Evolutionary conservation across 768 basidiomycete genomes (phyloP).

Genomic region (Tulasnella calospora): DNA sequence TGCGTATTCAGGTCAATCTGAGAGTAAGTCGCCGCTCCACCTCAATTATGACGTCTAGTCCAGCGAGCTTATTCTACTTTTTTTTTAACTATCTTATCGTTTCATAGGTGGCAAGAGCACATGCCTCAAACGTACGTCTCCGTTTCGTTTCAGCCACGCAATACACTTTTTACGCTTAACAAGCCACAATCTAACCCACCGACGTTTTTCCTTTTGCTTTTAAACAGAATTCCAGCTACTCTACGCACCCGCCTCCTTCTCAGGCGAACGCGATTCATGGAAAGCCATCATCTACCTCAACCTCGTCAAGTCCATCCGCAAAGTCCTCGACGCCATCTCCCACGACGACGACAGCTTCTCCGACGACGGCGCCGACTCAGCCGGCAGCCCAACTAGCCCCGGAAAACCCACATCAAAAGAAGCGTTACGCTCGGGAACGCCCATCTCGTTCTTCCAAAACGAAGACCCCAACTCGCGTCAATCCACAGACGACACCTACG

Average conservation of each 20-base stretch:
- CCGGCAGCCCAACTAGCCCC: background rate
- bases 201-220: background rate
- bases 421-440: constrained; percentile 52
- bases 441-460: constrained; percentile 39
- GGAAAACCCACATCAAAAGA: constrained; percentile 31
- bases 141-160: background rate
- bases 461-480: background rate
- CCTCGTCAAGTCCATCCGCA: constrained; percentile 59
- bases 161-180: background rate
- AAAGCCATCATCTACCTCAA: constrained; percentile 64
- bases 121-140: constrained; percentile 39
- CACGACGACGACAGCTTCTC: too few species aligned
- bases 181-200: background rate
- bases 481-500: constrained; percentile 17
- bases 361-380: background rate
- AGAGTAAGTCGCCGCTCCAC: constrained; percentile 17
- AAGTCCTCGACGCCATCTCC: constrained; percentile 45
- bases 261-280: constrained; percentile 55
- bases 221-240: constrained; percentile 53
- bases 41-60: background rate
- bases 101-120: constrained; percentile 2
- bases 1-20: constrained; percentile 26
- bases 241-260: constrained; percentile 58
- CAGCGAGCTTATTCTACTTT: background rate
- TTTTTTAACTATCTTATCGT: too few species aligned